Evolutionary conservation across 305 asterid genomes (phyloP), one percentile per base, ranked within the genome.

Genomic region (Fraxinus greggii): DNA sequence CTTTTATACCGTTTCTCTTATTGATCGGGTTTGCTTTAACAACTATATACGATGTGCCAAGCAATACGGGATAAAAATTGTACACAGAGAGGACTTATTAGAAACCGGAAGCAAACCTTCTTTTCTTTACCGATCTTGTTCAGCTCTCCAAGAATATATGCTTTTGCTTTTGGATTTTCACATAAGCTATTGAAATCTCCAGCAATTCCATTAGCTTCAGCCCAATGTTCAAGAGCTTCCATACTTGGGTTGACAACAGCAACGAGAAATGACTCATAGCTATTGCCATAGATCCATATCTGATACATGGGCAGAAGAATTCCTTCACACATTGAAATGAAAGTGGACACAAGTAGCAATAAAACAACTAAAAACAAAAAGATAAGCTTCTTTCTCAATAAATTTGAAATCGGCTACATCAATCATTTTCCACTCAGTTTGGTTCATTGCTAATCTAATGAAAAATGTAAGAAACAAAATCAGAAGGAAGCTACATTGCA

Each of bases 221-320:
- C 97, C 97, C 95, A 93, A 38, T 78, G 83, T 88, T 88, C 85
- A 54, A 93, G 89, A 29, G 87, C 85, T 75, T 85, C 91, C 40
- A 70, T 77, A 79, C 92, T 94, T n/a, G 98, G 98, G 87, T 92
- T 94, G 79, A 90, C 92, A 9, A 93, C 91, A 31, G 98, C 95
- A 77, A 94, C 93, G 48, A 94, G 97, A 81, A 90, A 93, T 79
- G 97, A 91, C 85, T 94, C 91, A 17, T 83, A 94, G 86, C 97
- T 92, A 90, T 87, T 94, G 7, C 98, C 98, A 1, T 94, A 94
- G 21, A 93, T 72, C 97, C 98, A 94, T 83, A 93, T 92, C 98
- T 94, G 94, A 79, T 83, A 78, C 81, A 82, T 35, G 35, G 19
- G 72, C 40, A 82, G 21, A 81, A 54, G 15, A 63, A 59, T 56